A percentile compares a stretch with the other conserved stretches of the same genome.
phyloP scores from a whole-genome alignment of 768 basidiomycete genomes.

The Tylopilus plumbeoviolaceoides region DNA sequence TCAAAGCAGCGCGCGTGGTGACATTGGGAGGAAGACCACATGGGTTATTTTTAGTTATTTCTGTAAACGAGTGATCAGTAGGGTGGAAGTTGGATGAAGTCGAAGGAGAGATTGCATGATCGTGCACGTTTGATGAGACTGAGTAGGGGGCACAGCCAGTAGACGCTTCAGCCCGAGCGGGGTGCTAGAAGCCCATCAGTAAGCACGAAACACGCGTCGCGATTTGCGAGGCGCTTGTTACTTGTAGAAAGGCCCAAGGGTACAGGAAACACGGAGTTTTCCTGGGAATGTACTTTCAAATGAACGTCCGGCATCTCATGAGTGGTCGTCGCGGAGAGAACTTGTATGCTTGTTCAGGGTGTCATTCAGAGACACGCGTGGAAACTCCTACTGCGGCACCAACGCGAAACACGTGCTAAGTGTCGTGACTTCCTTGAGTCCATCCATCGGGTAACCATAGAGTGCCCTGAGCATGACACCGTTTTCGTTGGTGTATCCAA shows the following conservation, averaged over 20 bases:
- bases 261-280: too few species aligned
- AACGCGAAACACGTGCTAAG: constrained; percentile 42
- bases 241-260: too few species aligned
- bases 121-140: constrained; percentile 60
- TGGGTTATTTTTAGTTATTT: too few species aligned
- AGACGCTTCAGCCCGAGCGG: neutral
- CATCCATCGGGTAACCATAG: constrained; percentile 85
- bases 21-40: too few species aligned
- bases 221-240: neutral
- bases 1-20: too few species aligned
- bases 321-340: too few species aligned
- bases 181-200: constrained; percentile 49
- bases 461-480: constrained; percentile 59
- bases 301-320: too few species aligned
- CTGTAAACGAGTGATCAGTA: constrained; percentile 37
- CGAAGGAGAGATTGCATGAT: constrained; percentile 52
- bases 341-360: too few species aligned
- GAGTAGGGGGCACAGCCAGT: constrained; percentile 75
- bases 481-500: constrained; percentile 8
- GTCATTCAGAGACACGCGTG: too few species aligned
- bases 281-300: too few species aligned
- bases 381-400: neutral
- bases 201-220: constrained; percentile 64
- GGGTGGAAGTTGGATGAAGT: constrained; percentile 46
- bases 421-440: constrained; percentile 85